These are phyloP conservation scores for Moesziomyces globuligerus DNA, from an alignment of 1,284 basidiomycete genomes.

Conservation along the genomic window DNA sequence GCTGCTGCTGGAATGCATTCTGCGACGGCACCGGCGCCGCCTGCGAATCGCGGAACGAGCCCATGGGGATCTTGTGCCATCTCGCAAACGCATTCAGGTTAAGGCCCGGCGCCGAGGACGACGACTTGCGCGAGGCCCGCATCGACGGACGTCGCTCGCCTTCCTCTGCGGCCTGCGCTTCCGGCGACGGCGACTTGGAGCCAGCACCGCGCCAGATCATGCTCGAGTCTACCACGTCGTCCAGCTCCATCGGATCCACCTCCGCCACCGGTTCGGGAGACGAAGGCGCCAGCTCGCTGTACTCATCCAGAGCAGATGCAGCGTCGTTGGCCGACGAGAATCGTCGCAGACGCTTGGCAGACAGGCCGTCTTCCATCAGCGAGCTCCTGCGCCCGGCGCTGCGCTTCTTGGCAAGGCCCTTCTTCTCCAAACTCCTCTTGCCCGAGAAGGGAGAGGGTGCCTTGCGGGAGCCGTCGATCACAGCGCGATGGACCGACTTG, in stretches of 20 bases:
- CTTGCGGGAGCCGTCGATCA: slow-evolving; percentile 63
- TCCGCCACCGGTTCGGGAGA: slow-evolving; percentile 48
- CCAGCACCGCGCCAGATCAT: slow-evolving; percentile 54
- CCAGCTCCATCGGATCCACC: slow-evolving; percentile 60
- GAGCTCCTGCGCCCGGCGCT: slow-evolving; percentile 34
- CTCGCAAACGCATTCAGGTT: slow-evolving; percentile 61
- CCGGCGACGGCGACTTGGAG: slow-evolving; percentile 49
- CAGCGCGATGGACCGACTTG: slow-evolving; percentile 64
- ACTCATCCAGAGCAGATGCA: slow-evolving; percentile 40
- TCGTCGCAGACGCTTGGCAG: slow-evolving; percentile 52
- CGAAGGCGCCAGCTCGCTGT: slow-evolving; percentile 51
- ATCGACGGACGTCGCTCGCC: slow-evolving; percentile 19
- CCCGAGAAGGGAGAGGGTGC: slow-evolving; percentile 64
- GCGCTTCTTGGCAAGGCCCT: slow-evolving; percentile 54
- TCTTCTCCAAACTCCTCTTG: slow-evolving; percentile 49
- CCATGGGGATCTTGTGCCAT: slow-evolving; percentile 65
- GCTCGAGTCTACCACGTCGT: slow-evolving; percentile 62
- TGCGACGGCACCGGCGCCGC: slow-evolving; percentile 20
- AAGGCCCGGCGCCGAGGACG: slow-evolving; percentile 31
- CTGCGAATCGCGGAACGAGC: slow-evolving; percentile 63
- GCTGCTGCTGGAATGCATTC: slow-evolving; percentile 28
- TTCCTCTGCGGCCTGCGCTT: slow-evolving; percentile 18
- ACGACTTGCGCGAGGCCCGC: slow-evolving; percentile 23
- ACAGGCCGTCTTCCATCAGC: slow-evolving; percentile 37
- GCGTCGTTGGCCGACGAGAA: slow-evolving; percentile 47